Conservation (phyloP, 495 filamentous ascomycete species). For the Glonium stellatum region DNA sequence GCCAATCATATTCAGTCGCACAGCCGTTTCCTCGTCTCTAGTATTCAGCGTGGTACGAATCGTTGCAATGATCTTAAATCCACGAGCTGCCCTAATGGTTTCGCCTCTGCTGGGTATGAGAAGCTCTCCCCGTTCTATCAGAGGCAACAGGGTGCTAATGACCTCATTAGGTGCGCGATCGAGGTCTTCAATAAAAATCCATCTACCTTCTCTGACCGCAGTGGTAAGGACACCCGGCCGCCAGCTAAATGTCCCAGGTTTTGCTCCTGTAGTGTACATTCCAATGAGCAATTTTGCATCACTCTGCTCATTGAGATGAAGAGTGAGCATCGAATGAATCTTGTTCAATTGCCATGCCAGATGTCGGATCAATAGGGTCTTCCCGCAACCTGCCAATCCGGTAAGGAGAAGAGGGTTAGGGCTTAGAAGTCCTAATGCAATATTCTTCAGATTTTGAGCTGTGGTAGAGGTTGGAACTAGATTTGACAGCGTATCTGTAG, state of each 20-base stretch:
- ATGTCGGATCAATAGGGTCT: conserved; percentile 79
- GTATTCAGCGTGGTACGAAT: conserved; percentile 70
- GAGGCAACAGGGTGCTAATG: conserved; percentile 79
- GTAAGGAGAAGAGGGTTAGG: conserved; percentile 68
- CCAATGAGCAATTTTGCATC: conserved; percentile 94
- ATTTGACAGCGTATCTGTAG: conserved; percentile 14
- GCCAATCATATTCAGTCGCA: conserved; percentile 59
- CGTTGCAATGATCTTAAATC: conserved; percentile 86
- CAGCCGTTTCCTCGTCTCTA: conserved; percentile 56
- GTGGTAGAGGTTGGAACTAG: conserved; percentile 71
- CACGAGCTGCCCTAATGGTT: conserved; percentile 68
- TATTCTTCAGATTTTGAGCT: conserved; percentile 55
- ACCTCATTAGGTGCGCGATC: conserved; percentile 94
- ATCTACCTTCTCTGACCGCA: conserved; percentile 85
- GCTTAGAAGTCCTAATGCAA: conserved; percentile 58
- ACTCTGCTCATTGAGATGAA: conserved; percentile 94
- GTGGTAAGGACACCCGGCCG: conserved; percentile 88
- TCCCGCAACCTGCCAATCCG: conserved; percentile 81
- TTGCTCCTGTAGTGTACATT: conserved; percentile 78
- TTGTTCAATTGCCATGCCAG: conserved; percentile 70
- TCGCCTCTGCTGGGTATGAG: conserved; percentile 82
- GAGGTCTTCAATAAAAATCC: conserved; percentile 94
- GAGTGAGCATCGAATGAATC: conserved; percentile 69
- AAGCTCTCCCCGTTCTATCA: conserved; percentile 83
- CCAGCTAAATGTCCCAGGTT: conserved; percentile 86